A percentile compares a stretch with the other conserved stretches of the same genome.
Conservation (phyloP, 139 green algal genomes). For the Chlamydomonas eustigma region DNA sequence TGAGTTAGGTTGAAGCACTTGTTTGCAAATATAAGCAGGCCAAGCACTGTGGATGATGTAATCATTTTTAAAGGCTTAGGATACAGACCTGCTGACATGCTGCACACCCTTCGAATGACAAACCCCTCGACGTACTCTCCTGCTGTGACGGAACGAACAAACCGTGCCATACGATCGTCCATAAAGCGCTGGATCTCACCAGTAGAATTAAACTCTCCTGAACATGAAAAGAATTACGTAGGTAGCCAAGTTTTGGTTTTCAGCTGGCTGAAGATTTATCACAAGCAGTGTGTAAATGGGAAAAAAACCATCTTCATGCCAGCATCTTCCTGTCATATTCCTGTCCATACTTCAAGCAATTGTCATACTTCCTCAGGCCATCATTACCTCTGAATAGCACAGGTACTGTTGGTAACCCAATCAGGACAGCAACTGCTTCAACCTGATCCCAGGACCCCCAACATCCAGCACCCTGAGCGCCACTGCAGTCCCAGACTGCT, state of each 20-base stretch:
- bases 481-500: not conserved
- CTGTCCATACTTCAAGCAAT: no score
- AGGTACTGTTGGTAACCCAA: constrained; percentile 1
- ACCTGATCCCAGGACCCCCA: constrained; percentile 8
- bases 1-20: no score
- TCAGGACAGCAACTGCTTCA: not conserved
- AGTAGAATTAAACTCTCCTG: not conserved
- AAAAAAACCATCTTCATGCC: no score
- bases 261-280: no score
- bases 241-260: no score
- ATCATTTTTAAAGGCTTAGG: no score
- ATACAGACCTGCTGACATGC: not conserved
- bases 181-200: not conserved
- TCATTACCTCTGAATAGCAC: not conserved
- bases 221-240: not conserved
- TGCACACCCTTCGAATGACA: not conserved
- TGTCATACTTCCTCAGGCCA: no score
- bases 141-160: not conserved
- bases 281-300: no score
- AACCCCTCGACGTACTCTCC: not conserved
- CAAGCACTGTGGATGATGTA: no score
- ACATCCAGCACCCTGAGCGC: no score
- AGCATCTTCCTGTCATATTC: no score
- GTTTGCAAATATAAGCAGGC: no score
- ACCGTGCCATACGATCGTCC: not conserved